Conservation (phyloP, 495 filamentous ascomycete species). For the Xylaria nigripes region DNA sequence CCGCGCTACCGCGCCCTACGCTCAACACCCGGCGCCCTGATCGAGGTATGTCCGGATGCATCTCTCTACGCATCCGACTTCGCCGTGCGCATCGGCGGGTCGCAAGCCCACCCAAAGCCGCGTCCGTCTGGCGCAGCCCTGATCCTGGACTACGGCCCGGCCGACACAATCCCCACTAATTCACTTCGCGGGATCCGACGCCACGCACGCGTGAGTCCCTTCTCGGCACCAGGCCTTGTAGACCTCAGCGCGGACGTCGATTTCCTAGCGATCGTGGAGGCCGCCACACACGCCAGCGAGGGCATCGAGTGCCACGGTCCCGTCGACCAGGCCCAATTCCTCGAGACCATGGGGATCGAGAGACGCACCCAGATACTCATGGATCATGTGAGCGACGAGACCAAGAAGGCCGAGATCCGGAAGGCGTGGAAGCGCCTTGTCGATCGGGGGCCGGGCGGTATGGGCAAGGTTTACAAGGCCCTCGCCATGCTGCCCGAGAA, state of each 20-base stretch:
- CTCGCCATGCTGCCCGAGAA: conserved; percentile 83
- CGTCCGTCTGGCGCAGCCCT: conserved; percentile 72
- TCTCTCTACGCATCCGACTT: conserved; percentile 71
- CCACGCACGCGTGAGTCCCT: conserved; percentile 67
- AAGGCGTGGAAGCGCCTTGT: conserved; percentile 70
- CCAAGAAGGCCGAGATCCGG: conserved; percentile 54
- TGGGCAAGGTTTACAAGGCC: conserved; percentile 92
- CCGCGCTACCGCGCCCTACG: conserved; percentile 70
- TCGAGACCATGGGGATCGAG: conserved; percentile 68
- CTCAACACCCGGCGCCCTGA: conserved; percentile 49
- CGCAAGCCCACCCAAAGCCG: conserved; percentile 46
- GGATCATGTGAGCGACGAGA: conserved; percentile 39
- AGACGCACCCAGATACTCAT: conserved; percentile 67
- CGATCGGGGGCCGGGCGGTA: conserved; percentile 67
- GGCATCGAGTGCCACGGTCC: conserved; percentile 90
- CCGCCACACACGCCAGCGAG: conserved; percentile 61
- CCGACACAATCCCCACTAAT: conserved; percentile 69
- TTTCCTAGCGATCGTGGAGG: conserved; percentile 75
- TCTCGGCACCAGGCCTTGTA: conserved; percentile 66
- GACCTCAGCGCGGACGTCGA: conserved; percentile 91
- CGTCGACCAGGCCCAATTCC: conserved; percentile 74
- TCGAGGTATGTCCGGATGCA: conserved; percentile 85
- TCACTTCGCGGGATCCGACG: conserved; percentile 76
- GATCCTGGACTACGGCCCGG: conserved; percentile 88
- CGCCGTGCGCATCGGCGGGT: conserved; percentile 71